Evolutionary conservation across 2,329 filamentous ascomycete species (phyloP).

Genomic region (Neoascochyta sp.): DNA sequence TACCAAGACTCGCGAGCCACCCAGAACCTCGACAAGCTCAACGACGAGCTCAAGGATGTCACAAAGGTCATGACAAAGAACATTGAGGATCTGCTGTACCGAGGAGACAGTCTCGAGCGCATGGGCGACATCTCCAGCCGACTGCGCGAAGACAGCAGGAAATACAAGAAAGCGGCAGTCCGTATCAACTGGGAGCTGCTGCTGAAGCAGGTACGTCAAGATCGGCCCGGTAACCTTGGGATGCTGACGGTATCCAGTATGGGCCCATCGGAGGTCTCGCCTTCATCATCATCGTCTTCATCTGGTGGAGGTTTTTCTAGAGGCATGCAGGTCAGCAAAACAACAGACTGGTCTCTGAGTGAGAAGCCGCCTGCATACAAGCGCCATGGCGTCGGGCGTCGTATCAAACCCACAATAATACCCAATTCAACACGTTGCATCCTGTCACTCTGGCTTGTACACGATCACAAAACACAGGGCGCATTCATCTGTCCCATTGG

Average conservation of each 20-base stretch:
- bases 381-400: too few relatives aligned
- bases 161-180: slow-evolving; percentile 88
- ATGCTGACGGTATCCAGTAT: slow-evolving; percentile 54
- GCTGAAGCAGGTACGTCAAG: slow-evolving; percentile 69
- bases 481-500: too few relatives aligned
- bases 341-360: not conserved
- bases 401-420: too few relatives aligned
- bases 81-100: slow-evolving; percentile 93
- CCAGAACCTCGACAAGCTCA: slow-evolving; percentile 90
- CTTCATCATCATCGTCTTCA: slow-evolving; percentile 77
- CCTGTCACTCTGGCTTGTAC: too few relatives aligned
- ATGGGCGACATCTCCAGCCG: slow-evolving; percentile 94
- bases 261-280: slow-evolving; percentile 81
- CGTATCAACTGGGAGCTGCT: slow-evolving; percentile 97
- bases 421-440: too few relatives aligned
- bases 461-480: too few relatives aligned
- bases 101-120: slow-evolving; percentile 88
- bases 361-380: too few relatives aligned
- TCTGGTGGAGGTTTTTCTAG: slow-evolving; percentile 93
- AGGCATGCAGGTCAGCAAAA: not conserved
- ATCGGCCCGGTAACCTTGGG: slow-evolving; percentile 2
- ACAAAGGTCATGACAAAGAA: slow-evolving; percentile 99
- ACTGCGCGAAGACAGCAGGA: slow-evolving; percentile 86
- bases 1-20: slow-evolving; percentile 90
- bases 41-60: slow-evolving; percentile 95